These are phyloP conservation scores for Phytophthora tentaculata DNA, from an alignment of 352 stramenopile genomes.

Conservation along the genomic window DNA sequence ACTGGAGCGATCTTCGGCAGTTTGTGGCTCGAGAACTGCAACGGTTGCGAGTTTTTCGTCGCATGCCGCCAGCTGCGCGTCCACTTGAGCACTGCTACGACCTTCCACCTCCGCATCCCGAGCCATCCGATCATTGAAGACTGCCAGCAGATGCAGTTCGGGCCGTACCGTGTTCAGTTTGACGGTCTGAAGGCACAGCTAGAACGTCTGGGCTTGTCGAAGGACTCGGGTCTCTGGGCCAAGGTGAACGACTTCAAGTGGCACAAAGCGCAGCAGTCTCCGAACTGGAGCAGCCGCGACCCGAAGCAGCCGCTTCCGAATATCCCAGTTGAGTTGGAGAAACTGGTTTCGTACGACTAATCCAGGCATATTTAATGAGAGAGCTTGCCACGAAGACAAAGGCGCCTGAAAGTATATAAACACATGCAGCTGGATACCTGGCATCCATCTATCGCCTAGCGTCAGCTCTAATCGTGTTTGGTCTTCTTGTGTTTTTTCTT, in stretches of 20 bases:
- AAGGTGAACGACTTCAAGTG: conserved; percentile 95
- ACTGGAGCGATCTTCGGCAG: conserved; percentile 82
- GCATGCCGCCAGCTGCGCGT: conserved; percentile 89
- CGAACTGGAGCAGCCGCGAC: conserved; percentile 82
- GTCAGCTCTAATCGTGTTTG: conserved; percentile 54
- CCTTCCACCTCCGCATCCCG: conserved; percentile 82
- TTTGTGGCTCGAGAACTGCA: conserved; percentile 86
- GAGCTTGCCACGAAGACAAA: conserved; percentile 1
- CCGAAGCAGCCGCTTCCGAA: conserved; percentile 48
- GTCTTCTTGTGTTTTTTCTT: conserved; percentile 62
- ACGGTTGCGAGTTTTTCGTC: conserved; percentile 80
- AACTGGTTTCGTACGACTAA: conserved; percentile 46
- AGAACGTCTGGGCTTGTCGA: conserved; percentile 51
- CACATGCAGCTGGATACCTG: conserved; percentile 34
- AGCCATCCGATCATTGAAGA: conserved; percentile 93
- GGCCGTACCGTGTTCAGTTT: conserved; percentile 75
- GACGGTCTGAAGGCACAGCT: conserved; percentile 67
- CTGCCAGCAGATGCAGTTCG: conserved; percentile 85
- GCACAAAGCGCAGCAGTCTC: conserved; percentile 86
- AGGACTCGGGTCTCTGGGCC: conserved; percentile 75
- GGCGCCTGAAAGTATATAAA: conserved; percentile 38
- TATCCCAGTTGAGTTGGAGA: conserved; percentile 43
- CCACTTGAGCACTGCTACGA: conserved; percentile 69
- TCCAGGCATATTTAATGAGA: conserved; percentile 30
- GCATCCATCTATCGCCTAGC: conserved; percentile 31